These are phyloP conservation scores for Lepiota brunneoincarnata DNA, from an alignment of 768 basidiomycete genomes.

Conservation along the genomic window DNA sequence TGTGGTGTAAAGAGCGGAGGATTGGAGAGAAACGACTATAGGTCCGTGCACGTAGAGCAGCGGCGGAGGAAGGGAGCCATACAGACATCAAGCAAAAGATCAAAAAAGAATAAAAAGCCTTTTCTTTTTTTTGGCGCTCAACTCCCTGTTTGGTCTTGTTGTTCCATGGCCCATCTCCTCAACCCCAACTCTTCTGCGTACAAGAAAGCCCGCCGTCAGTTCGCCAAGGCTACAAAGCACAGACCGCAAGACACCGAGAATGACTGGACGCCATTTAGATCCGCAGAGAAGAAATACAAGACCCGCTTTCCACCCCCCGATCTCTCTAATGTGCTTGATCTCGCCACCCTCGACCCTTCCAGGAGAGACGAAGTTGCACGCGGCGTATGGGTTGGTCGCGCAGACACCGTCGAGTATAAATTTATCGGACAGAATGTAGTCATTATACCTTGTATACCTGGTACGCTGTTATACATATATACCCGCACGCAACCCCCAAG, in stretches of 20 bases:
- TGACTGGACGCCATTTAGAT: slow-evolving; percentile 74
- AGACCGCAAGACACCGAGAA: slow-evolving; percentile 40
- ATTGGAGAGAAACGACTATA: slow-evolving; percentile 26
- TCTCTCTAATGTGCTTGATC: slow-evolving; percentile 66
- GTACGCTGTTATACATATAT: slow-evolving; percentile 30
- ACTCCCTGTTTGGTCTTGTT: slow-evolving; percentile 32
- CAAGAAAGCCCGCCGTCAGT: slow-evolving; percentile 56
- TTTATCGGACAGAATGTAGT: slow-evolving; percentile 38
- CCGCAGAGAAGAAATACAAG: slow-evolving; percentile 80
- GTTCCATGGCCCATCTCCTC: slow-evolving; percentile 31
- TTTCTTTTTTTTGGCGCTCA: neutral
- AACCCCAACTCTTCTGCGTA: slow-evolving; percentile 49
- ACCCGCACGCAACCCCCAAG: neutral
- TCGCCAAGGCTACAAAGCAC: slow-evolving; percentile 59
- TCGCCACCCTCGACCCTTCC: slow-evolving; percentile 43
- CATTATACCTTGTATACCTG: slow-evolving; percentile 53
- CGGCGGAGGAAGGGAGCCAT: slow-evolving; percentile 66
- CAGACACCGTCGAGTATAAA: slow-evolving; percentile 31
- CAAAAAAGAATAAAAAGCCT: neutral
- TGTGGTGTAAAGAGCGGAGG: slow-evolving; percentile 19
- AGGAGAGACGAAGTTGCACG: slow-evolving; percentile 39
- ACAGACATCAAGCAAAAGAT: slow-evolving; percentile 54
- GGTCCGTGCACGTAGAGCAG: slow-evolving; percentile 40
- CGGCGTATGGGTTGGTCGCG: slow-evolving; percentile 47
- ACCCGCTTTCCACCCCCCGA: slow-evolving; percentile 76